Conservation (phyloP, 495 filamentous ascomycete species). For the Bacidia gigantensis region DNA sequence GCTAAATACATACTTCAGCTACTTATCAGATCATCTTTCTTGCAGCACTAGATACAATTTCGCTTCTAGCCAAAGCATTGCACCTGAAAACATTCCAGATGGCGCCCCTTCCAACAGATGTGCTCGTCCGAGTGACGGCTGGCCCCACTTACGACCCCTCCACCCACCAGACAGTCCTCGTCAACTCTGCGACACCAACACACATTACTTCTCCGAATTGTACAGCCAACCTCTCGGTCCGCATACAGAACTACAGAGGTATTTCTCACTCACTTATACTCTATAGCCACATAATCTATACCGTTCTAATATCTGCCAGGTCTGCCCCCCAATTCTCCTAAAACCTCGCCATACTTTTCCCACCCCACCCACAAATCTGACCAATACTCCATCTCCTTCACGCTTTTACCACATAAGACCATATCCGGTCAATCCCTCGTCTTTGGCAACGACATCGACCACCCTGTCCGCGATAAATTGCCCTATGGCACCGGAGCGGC, state of each 20-base stretch:
- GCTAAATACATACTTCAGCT: not conserved
- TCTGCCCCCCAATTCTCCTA: constrained; percentile 42
- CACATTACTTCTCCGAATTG: constrained; percentile 46
- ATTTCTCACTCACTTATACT: constrained; percentile 6
- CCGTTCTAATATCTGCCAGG: constrained; percentile 22
- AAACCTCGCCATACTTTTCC: constrained; percentile 59
- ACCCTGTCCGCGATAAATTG: constrained; percentile 70
- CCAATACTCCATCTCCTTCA: constrained; percentile 68
- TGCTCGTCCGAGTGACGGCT: constrained; percentile 57
- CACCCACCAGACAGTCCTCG: constrained; percentile 52
- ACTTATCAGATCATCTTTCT: not conserved
- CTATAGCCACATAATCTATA: not conserved
- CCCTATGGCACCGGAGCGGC: constrained; percentile 74
- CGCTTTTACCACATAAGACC: constrained; percentile 51
- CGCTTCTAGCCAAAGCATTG: not conserved
- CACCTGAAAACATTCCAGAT: constrained; percentile 19
- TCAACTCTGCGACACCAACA: constrained; percentile 49
- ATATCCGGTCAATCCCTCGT: constrained; percentile 62
- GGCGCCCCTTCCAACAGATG: constrained; percentile 38
- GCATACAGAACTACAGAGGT: constrained; percentile 51
- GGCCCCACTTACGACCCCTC: constrained; percentile 56
- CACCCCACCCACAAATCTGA: constrained; percentile 53
- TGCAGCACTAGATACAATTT: not conserved
- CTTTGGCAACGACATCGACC: constrained; percentile 88
- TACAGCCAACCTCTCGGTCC: constrained; percentile 50